Evolutionary conservation across 1,284 basidiomycete species (phyloP), one percentile per base, ranked within the genome.

Genomic region (Ustilago hordei): DNA sequence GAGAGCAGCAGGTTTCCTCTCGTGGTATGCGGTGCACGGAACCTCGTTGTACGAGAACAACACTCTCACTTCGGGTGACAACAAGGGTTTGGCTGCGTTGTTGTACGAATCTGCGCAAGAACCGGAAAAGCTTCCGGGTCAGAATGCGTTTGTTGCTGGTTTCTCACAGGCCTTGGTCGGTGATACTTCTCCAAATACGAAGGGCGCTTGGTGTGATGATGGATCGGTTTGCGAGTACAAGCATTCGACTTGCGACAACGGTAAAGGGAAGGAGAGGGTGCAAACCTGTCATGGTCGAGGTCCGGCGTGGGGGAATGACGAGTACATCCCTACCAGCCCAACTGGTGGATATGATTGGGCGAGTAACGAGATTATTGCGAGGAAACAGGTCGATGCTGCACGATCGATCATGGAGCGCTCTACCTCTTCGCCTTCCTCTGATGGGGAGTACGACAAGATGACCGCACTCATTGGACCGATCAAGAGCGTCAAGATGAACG

Each of bases 1-100:
- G 2, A 41, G 61, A 13, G 34, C 80, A 4, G 69, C 72, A n/a
- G 81, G 78, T 7, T 71, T 83, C 38, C 71, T 83, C 4, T 76
- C 90, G 81, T 93, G 93, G 88, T 94, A 91, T 83, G 88, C 92
- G 0, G 93, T 94, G 0, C 93, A 94, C 86, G 92, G 93, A 6
- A 80, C 78, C 2, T 74, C 69, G 41, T 64, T 80, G 39, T 80
- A 80, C 66, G 78, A 81, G 65, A 83, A 83, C 78, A 83, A 83
- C 53, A 83, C 81, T 15, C 69, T 83, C 15, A 81, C 80, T 6
- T 77, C 73, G 35, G 70, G 68, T 11, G 81, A 83, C 55, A 83
- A 83, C 75, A 83, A 83, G 57, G 81, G 81, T 36, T 64, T 83
- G 3, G 81, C 81, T 3, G 81, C 81, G n/a, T 50, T 82, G 31